phyloP scores from a whole-genome alignment of 2,329 filamentous ascomycete species.

The Myrmaecium sp. region DNA sequence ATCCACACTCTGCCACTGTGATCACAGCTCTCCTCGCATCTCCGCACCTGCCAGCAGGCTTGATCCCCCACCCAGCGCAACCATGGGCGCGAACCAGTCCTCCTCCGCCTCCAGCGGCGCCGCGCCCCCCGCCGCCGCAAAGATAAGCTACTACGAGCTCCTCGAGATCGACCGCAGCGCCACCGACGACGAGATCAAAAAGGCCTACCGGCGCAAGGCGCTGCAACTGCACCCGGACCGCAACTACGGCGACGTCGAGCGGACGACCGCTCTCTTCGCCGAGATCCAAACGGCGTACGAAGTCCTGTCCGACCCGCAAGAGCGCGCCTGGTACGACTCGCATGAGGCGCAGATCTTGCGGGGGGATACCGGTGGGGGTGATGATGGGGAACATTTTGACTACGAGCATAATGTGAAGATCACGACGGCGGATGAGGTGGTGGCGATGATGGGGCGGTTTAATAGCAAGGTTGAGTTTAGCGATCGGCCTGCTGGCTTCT shows the following conservation, averaged over 20 bases:
- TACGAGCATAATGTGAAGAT: conserved; percentile 56
- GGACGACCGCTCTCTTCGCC: conserved; percentile 71
- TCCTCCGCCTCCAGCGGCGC: conserved; percentile 13
- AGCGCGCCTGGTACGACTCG: conserved; percentile 94
- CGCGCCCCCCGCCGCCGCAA: conserved; percentile 23
- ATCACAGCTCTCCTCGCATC: no score
- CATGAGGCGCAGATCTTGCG: conserved; percentile 73
- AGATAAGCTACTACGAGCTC: conserved; percentile 75
- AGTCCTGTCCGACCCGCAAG: conserved; percentile 87
- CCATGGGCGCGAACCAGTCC: conserved; percentile 32
- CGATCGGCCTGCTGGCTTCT: conserved; percentile 71
- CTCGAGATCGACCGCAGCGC: conserved; percentile 57
- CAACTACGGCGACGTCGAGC: conserved; percentile 73
- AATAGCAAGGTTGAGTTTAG: conserved; percentile 62
- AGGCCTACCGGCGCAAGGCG: conserved; percentile 78
- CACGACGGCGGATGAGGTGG: conserved; percentile 67
- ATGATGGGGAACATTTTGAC: conserved; percentile 35
- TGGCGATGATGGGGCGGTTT: conserved; percentile 64
- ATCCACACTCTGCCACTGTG: no score
- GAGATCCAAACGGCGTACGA: conserved; percentile 90
- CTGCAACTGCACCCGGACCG: conserved; percentile 90
- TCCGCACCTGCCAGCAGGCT: no score
- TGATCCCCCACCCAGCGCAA: no score
- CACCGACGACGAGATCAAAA: conserved; percentile 83
- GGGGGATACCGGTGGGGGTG: conserved; percentile 38